Percentiles rank a stretch among this genome's conserved stretches.
Conservation (phyloP, 164 flowering plant species). For the Vitis labrusca region DNA sequence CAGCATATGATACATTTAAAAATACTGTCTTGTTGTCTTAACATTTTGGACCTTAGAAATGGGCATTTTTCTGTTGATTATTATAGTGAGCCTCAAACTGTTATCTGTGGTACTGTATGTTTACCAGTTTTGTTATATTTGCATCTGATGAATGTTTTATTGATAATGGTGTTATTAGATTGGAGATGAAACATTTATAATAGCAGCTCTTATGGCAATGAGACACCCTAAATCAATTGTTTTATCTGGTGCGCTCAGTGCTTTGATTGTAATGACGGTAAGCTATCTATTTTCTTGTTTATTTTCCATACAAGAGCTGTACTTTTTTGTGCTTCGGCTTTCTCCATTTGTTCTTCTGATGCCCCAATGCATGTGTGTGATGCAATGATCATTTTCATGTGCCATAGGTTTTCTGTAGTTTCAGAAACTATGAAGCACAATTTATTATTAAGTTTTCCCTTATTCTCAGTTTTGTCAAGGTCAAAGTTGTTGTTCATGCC, state of each 20-base stretch:
- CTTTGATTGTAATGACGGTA: constrained; percentile 97
- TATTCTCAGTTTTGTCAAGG: not conserved
- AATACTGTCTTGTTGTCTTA: too few relatives aligned
- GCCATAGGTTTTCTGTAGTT: not conserved
- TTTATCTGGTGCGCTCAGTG: constrained; percentile 91
- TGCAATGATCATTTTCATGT: not conserved
- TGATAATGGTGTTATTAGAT: constrained; percentile 51
- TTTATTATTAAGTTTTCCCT: not conserved
- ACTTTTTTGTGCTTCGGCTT: not conserved
- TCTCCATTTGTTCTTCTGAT: not conserved
- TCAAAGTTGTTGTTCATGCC: constrained; percentile 18
- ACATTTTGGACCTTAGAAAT: too few relatives aligned
- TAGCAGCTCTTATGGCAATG: constrained; percentile 99
- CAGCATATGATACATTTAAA: too few relatives aligned
- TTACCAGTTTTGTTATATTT: not conserved
- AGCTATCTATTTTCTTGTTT: constrained; percentile 21
- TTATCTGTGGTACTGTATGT: too few relatives aligned
- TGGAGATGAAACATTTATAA: constrained; percentile 99
- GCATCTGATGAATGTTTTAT: not conserved
- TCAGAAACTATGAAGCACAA: not conserved
- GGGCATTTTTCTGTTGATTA: too few relatives aligned
- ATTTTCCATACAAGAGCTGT: not conserved
- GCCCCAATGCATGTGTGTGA: not conserved
- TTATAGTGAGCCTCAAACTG: too few relatives aligned
- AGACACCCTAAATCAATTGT: constrained; percentile 99